Conservation (phyloP, 2,329 filamentous ascomycete species). For the Aspergillus novofumigatus region DNA sequence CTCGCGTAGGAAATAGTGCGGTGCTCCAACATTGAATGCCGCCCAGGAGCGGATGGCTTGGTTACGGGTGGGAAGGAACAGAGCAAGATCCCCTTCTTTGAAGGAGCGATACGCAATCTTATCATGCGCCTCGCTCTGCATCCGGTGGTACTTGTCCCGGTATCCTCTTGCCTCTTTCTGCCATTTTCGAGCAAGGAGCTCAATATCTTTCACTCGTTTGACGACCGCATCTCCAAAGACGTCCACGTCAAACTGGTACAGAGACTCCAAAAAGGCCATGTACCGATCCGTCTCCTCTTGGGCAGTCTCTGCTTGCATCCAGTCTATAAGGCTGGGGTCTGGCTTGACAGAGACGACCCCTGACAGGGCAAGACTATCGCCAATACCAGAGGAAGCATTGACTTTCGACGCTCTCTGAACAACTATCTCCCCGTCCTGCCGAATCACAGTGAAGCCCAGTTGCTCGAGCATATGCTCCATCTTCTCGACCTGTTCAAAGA, state of each 20-base stretch:
- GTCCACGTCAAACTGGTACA: conserved; percentile 79
- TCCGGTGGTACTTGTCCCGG: conserved; percentile 75
- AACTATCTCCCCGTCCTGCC: conserved; percentile 67
- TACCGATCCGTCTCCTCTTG: conserved; percentile 71
- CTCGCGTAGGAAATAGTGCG: conserved; percentile 94
- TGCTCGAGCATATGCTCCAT: conserved; percentile 80
- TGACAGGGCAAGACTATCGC: conserved; percentile 34
- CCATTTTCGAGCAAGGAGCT: conserved; percentile 88
- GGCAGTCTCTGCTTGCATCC: conserved; percentile 67
- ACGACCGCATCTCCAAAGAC: conserved; percentile 79
- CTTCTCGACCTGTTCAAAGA: conserved; percentile 80
- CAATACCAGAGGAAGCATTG: conserved; percentile 32
- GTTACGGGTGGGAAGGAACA: conserved; percentile 92
- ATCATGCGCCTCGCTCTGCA: conserved; percentile 82
- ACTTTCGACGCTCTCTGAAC: conserved; percentile 68
- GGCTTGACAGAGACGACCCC: conserved; percentile 36
- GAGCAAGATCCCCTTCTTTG: conserved; percentile 89
- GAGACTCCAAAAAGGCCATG: conserved; percentile 64
- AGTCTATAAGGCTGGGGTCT: conserved; percentile 73
- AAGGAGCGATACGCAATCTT: conserved; percentile 96
- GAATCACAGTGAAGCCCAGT: conserved; percentile 75
- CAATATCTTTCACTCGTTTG: conserved; percentile 87
- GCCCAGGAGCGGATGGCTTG: conserved; percentile 95
- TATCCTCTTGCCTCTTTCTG: conserved; percentile 84
- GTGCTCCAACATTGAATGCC: conserved; percentile 95